Evolutionary conservation across 1,284 basidiomycete genomes (phyloP), one percentile per base, ranked within the genome.

Genomic region (Cryptococcus amylolentus): DNA sequence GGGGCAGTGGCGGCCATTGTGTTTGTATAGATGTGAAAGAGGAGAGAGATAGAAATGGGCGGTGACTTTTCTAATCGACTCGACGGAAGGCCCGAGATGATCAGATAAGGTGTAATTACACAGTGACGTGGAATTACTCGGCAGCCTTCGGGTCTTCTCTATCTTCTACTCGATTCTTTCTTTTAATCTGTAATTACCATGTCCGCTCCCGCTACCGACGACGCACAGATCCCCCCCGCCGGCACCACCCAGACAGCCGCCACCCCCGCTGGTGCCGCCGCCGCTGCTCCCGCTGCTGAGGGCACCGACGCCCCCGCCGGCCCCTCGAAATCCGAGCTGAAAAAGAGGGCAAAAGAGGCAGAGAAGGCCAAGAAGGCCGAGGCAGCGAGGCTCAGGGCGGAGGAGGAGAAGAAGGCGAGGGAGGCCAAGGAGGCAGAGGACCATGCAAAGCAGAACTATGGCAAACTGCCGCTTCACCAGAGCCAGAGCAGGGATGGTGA

Each of bases 301-400:
- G 62, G 49, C 4, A 61, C 59, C 58, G 39, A 57, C 18, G 64
- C 59, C 38, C 53, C 71, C 48, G 62, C 67, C 53, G 73, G 71
- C 31, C 87, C 88, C 7, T 87, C 88, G 57, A 97, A 97, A 80
- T 91, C 83, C 72, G 92, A 95, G 70, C 79, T 93, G 62, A 98
- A 98, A 81, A 96, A 94, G 80, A 84, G 86, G 37, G 89, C 89
- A 31, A 96, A 95, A 77, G 88, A 89, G 60, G 88, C 87, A 18
- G 92, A 96, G 78, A 98, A 98, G 72, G 89, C 88, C 26, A 88
- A 88, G 77, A 94, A 92, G 77, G 89, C 88, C 5, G 88, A 88
- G 38, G 89, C 91, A 72, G 87, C 86, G 63, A 86, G 84, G 6
- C 90, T 88, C 14, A 88, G 86, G 68, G 86, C 85, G 60, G 83